Evolutionary conservation across 2,329 filamentous ascomycete species (phyloP).

Genomic region (Hypoxylon sp.): DNA sequence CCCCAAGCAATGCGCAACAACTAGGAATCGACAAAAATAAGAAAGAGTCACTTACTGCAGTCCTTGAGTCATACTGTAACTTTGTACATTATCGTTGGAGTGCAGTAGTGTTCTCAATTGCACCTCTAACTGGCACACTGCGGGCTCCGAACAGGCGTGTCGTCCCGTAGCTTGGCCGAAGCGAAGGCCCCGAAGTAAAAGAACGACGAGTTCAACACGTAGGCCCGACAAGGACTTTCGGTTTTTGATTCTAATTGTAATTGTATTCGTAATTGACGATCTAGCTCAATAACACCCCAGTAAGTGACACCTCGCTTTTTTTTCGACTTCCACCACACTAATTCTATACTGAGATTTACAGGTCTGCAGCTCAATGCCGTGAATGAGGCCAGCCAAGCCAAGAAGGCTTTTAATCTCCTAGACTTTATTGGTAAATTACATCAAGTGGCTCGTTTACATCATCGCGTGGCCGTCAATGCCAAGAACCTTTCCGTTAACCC

Average conservation of each 20-base stretch:
- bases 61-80: not conserved
- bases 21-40: not conserved
- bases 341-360: constrained; percentile 6
- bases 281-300: not conserved
- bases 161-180: not conserved
- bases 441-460: constrained; percentile 45
- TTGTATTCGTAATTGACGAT: constrained; percentile 1
- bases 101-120: not conserved
- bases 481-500: constrained; percentile 58
- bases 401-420: not conserved
- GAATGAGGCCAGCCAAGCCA: constrained; percentile 7
- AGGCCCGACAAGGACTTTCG: not conserved
- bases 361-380: not conserved
- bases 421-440: not conserved
- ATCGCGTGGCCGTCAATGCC: constrained; percentile 51
- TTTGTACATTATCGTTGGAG: not conserved
- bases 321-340: no score
- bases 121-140: not conserved
- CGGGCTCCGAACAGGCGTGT: not conserved
- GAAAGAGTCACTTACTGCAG: not conserved
- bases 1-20: not conserved
- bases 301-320: not conserved
- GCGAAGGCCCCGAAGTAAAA: not conserved
- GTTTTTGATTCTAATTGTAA: not conserved
- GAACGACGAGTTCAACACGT: not conserved